Evolutionary conservation across 2,329 filamentous ascomycete species (phyloP).

Genomic region (Exophiala sp.): DNA sequence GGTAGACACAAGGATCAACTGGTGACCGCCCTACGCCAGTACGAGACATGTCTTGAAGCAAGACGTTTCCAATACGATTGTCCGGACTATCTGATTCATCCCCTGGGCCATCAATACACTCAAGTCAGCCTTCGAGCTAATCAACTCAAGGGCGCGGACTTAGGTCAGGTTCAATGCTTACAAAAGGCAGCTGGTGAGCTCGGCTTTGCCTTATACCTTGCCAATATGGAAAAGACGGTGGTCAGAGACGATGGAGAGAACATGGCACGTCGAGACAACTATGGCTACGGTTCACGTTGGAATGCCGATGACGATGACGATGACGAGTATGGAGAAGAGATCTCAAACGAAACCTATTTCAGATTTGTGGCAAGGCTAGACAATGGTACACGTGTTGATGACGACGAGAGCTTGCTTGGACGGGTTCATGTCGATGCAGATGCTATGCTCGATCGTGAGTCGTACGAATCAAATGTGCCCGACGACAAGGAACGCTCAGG

Average conservation of each 20-base stretch:
- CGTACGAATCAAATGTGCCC: background rate
- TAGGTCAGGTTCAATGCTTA: constrained; percentile 16
- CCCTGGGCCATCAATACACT: constrained; percentile 29
- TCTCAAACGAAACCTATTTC: background rate
- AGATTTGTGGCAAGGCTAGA: constrained; percentile 3
- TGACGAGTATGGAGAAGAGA: constrained; percentile 1
- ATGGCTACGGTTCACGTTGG: background rate
- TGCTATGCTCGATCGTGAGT: constrained; percentile 1
- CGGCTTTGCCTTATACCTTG: constrained; percentile 29
- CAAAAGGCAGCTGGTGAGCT: constrained; percentile 20
- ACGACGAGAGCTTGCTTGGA: background rate
- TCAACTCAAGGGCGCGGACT: constrained; percentile 28
- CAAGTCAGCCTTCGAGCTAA: constrained; percentile 21
- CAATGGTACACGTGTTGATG: constrained; percentile 6
- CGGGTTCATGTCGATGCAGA: background rate
- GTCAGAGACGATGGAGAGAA: constrained; percentile 23
- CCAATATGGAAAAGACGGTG: constrained; percentile 25
- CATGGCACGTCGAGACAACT: constrained; percentile 8
- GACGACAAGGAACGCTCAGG: constrained; percentile 19
- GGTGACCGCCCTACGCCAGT: background rate
- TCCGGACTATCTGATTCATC: constrained; percentile 22
- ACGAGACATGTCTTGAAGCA: background rate
- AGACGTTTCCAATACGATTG: constrained; percentile 4
- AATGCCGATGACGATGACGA: background rate
- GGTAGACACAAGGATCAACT: background rate